phyloP scores from a whole-genome alignment of 2,329 filamentous ascomycete genomes.

The Sclerotinia glacialis region DNA sequence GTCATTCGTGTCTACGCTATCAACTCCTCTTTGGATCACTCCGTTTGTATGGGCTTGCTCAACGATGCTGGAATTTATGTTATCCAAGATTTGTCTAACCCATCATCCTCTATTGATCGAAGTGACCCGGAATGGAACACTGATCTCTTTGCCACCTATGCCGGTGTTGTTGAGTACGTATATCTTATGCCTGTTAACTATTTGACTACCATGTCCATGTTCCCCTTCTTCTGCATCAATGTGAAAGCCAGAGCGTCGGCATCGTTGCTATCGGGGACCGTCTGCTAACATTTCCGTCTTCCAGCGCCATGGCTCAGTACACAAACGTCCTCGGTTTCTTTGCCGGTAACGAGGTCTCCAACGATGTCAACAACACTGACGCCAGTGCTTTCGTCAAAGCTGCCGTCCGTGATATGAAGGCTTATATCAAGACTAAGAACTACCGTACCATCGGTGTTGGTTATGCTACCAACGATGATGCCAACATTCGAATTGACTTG shows the following conservation, averaged over 20 bases:
- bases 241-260: not conserved
- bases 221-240: not conserved
- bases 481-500: constrained; percentile 74
- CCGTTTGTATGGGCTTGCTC: constrained; percentile 79
- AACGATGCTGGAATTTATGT: constrained; percentile 90
- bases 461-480: constrained; percentile 94
- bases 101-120: constrained; percentile 79
- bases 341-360: constrained; percentile 95
- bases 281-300: constrained; percentile 5
- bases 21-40: constrained; percentile 75
- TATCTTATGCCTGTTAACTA: not conserved
- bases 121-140: constrained; percentile 75
- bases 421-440: constrained; percentile 78
- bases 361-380: constrained; percentile 81
- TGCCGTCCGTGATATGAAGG: constrained; percentile 92
- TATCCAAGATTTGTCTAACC: constrained; percentile 84
- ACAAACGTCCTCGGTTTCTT: constrained; percentile 96
- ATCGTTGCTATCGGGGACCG: not conserved
- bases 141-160: constrained; percentile 77
- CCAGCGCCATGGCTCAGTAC: constrained; percentile 66
- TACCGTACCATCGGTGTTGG: constrained; percentile 83
- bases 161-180: constrained; percentile 66
- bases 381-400: constrained; percentile 97
- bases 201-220: not conserved
- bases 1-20: constrained; percentile 93